These are phyloP conservation scores for Claviceps africana DNA, from an alignment of 2,329 filamentous ascomycete species.

Conservation along the genomic window DNA sequence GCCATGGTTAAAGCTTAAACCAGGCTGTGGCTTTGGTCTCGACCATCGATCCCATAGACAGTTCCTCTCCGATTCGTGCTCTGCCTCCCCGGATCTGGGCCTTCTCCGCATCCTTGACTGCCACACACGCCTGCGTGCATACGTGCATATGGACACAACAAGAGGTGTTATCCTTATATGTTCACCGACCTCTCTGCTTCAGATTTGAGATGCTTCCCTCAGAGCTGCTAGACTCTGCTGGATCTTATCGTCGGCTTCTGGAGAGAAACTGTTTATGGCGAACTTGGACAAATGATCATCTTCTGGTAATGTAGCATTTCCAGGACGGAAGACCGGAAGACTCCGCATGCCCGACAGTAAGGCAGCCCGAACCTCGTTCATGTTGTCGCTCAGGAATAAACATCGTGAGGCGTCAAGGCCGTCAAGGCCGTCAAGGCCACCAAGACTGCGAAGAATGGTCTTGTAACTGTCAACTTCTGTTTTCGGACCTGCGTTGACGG, in stretches of 20 bases:
- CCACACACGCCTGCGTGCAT: too few relatives aligned
- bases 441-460: conserved; percentile 37
- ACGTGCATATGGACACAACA: not conserved
- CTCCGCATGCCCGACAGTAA: conserved; percentile 48
- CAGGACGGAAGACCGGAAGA: conserved; percentile 49
- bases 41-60: not conserved
- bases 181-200: not conserved
- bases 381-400: conserved; percentile 72
- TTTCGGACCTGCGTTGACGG: conserved; percentile 66
- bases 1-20: not conserved
- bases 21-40: not conserved
- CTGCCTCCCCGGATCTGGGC: not conserved
- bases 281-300: conserved; percentile 26
- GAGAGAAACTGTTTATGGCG: conserved; percentile 22
- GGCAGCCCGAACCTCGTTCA: conserved; percentile 53
- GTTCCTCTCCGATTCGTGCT: not conserved
- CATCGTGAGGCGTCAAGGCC: conserved; percentile 37
- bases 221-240: conserved; percentile 5
- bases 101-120: not conserved
- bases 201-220: not conserved
- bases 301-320: conserved; percentile 49
- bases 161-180: not conserved
- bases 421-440: conserved; percentile 28
- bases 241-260: conserved; percentile 10
- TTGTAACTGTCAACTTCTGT: conserved; percentile 52